These are phyloP conservation scores for Phytophthora sp. DNA, from an alignment of 352 stramenopile species.

Conservation along the genomic window DNA sequence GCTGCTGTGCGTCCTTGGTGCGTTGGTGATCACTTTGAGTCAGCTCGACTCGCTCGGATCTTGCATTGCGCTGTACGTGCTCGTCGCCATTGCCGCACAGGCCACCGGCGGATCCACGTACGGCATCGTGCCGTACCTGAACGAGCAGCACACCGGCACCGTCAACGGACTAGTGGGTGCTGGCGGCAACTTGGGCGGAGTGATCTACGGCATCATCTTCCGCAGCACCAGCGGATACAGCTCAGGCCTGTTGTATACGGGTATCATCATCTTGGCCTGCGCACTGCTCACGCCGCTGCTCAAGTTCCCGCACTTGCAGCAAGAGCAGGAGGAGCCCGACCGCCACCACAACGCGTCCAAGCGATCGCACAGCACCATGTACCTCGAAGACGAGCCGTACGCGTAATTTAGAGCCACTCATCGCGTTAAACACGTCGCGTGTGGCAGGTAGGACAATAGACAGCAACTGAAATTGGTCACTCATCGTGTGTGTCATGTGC, in stretches of 20 bases:
- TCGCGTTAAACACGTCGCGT: too few species aligned
- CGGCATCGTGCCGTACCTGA: constrained; percentile 78
- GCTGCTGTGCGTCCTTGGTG: constrained; percentile 76
- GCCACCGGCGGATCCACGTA: constrained; percentile 72
- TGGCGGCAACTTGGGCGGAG: constrained; percentile 69
- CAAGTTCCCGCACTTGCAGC: constrained; percentile 46
- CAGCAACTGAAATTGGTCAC: constrained; percentile 1
- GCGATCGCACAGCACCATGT: constrained; percentile 33
- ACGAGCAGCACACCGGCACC: constrained; percentile 66
- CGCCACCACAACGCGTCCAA: constrained; percentile 12
- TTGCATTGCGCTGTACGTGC: constrained; percentile 88
- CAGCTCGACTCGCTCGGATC: constrained; percentile 66
- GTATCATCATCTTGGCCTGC: constrained; percentile 60
- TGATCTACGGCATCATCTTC: constrained; percentile 81
- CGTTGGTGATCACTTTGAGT: constrained; percentile 90
- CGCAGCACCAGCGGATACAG: constrained; percentile 43
- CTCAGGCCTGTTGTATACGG: constrained; percentile 57
- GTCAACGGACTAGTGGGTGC: constrained; percentile 73
- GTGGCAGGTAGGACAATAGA: too few species aligned
- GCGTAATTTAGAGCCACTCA: constrained; percentile 11
- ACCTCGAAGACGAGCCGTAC: constrained; percentile 31
- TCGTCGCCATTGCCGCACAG: constrained; percentile 93
- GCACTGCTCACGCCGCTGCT: constrained; percentile 53
- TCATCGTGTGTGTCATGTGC: too few species aligned
- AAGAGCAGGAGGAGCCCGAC: constrained; percentile 12